phyloP scores from a whole-genome alignment of 1,284 basidiomycete species.

The Rugiboletus extremiorientalis region DNA sequence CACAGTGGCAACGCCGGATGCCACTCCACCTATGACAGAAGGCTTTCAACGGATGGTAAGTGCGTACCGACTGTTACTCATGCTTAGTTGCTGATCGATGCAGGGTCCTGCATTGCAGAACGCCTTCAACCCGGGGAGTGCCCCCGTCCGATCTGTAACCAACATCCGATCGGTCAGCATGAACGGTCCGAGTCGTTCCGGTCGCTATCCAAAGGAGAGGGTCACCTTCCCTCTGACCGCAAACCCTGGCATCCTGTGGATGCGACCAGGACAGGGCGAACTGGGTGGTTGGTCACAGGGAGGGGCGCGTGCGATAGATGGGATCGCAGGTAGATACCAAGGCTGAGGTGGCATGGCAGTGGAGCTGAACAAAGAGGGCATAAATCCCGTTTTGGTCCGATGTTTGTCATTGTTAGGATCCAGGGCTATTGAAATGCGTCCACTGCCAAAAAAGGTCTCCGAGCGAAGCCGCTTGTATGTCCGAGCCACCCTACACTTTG shows the following conservation, averaged over 20 bases:
- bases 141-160: neutral
- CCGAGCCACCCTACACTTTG: slow-evolving; percentile 35
- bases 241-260: neutral
- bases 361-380: too few relatives aligned
- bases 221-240: slow-evolving; percentile 11
- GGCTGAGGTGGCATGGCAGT: too few relatives aligned
- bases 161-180: slow-evolving; percentile 17
- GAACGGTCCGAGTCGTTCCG: neutral
- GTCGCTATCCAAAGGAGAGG: slow-evolving; percentile 14
- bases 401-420: slow-evolving; percentile 22
- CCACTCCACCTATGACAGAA: neutral
- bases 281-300: neutral
- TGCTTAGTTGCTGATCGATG: neutral
- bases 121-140: slow-evolving; percentile 5
- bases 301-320: too few relatives aligned
- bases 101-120: slow-evolving; percentile 10
- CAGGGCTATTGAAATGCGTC: neutral
- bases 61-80: neutral
- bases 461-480: slow-evolving; percentile 14
- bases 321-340: too few relatives aligned
- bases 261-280: neutral
- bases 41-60: slow-evolving; percentile 10
- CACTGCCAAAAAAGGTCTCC: slow-evolving; percentile 5
- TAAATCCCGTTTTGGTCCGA: slow-evolving; percentile 1
- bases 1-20: slow-evolving; percentile 5